phyloP scores from a whole-genome alignment of 768 basidiomycete species.

The Amanita rubescens region DNA sequence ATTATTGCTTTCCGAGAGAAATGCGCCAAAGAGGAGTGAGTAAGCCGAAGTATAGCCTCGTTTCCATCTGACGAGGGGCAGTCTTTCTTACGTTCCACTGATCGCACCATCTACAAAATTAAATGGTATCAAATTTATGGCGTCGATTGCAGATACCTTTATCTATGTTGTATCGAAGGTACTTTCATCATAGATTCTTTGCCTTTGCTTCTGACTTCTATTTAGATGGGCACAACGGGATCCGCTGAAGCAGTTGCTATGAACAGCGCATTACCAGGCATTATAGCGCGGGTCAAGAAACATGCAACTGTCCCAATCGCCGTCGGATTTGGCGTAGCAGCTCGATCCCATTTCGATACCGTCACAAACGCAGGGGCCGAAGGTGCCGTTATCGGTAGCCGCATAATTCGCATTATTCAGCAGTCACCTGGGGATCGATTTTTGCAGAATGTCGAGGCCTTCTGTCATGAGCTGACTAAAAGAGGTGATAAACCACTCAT shows the following conservation, averaged over 20 bases:
- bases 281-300: conserved; percentile 76
- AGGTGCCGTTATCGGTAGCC: conserved; percentile 90
- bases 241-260: conserved; percentile 69
- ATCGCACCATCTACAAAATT: conserved; percentile 92
- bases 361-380: conserved; percentile 89
- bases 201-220: conserved; percentile 10
- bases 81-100: conserved; percentile 90
- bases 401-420: conserved; percentile 77
- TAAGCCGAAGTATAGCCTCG: conserved; percentile 9
- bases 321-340: conserved; percentile 96
- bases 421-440: conserved; percentile 42
- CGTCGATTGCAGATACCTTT: conserved; percentile 93
- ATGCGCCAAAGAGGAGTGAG: conserved; percentile 74
- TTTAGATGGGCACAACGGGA: conserved; percentile 93
- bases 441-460: conserved; percentile 53
- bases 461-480: conserved; percentile 63
- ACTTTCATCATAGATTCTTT: conserved; percentile 23
- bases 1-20: conserved; percentile 86
- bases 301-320: conserved; percentile 79
- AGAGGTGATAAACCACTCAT: conserved; percentile 31
- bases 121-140: conserved; percentile 81
- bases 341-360: conserved; percentile 78
- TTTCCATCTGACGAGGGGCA: conserved; percentile 22
- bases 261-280: conserved; percentile 72
- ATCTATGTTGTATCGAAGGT: conserved; percentile 99